Conservation (phyloP, 2,329 filamentous ascomycete genomes). For the Cercospora sp. region DNA sequence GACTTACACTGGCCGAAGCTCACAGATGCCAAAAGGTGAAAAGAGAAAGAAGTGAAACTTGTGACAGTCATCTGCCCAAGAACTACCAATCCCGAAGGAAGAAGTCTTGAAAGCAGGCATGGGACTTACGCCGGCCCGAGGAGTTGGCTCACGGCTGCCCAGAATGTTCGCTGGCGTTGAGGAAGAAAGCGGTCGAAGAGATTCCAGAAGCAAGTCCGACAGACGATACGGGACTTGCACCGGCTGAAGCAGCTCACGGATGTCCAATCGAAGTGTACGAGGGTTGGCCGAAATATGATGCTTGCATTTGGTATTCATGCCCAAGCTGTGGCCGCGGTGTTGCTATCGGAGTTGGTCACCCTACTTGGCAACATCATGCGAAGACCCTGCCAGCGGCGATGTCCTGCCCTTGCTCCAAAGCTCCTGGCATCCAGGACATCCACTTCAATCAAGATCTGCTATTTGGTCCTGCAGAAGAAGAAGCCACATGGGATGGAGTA, state of each 20-base stretch:
- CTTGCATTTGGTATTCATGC: background rate
- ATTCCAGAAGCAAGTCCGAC: background rate
- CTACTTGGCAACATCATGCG: background rate
- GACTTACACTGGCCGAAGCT: conserved; percentile 16
- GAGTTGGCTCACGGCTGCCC: conserved; percentile 2
- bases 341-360: background rate
- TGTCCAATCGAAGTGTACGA: background rate
- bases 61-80: too few relatives aligned
- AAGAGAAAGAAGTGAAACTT: too few relatives aligned
- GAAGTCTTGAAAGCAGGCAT: background rate
- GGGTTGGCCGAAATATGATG: background rate
- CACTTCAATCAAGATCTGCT: background rate
- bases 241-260: conserved; percentile 2
- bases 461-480: background rate
- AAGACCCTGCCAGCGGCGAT: background rate
- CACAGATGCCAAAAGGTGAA: conserved; percentile 4
- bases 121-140: conserved; percentile 3
- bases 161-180: background rate
- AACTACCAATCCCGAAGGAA: background rate
- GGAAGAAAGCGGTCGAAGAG: background rate
- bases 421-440: background rate
- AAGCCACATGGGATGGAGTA: background rate
- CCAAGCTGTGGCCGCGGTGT: background rate
- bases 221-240: background rate
- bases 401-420: background rate